Conservation (phyloP, 805 yeast species). For the Ogataea trehaloabstinens region DNA sequence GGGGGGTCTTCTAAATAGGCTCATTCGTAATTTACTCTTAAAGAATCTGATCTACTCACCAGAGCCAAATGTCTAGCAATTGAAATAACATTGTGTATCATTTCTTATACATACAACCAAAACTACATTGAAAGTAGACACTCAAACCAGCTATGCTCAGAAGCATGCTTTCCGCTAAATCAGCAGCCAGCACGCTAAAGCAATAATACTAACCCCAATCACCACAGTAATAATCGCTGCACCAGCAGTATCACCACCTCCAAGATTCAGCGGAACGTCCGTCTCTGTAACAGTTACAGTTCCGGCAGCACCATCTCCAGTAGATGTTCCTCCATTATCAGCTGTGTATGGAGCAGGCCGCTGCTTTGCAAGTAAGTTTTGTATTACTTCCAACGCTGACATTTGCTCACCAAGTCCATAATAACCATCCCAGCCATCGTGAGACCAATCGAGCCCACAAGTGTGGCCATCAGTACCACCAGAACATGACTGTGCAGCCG, state of each 20-base stretch:
- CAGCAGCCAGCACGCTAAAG: constrained; percentile 27
- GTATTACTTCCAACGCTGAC: constrained; percentile 66
- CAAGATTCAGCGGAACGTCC: constrained; percentile 39
- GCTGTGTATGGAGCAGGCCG: constrained; percentile 53
- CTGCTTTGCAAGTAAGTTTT: constrained; percentile 41
- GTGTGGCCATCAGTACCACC: constrained; percentile 78
- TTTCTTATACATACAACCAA: not conserved
- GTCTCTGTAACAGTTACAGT: constrained; percentile 38
- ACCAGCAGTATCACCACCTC: constrained; percentile 57
- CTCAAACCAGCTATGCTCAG: not conserved
- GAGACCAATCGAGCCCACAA: constrained; percentile 70
- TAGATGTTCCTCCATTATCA: constrained; percentile 27
- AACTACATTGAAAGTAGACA: not conserved
- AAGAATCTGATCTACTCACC: no score
- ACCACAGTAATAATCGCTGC: constrained; percentile 67
- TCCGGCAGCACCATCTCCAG: constrained; percentile 71
- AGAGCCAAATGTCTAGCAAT: no score
- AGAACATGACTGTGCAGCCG: constrained; percentile 66
- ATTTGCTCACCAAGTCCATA: constrained; percentile 82
- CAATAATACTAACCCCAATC: constrained; percentile 38
- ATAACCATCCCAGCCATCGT: constrained; percentile 56
- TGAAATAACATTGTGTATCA: not conserved
- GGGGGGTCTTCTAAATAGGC: constrained; percentile 7
- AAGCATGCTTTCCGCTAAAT: constrained; percentile 7
- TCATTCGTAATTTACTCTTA: constrained; percentile 1